These are phyloP conservation scores for Diplogelasinospora grovesii DNA, from an alignment of 495 filamentous ascomycete genomes.

Conservation along the genomic window DNA sequence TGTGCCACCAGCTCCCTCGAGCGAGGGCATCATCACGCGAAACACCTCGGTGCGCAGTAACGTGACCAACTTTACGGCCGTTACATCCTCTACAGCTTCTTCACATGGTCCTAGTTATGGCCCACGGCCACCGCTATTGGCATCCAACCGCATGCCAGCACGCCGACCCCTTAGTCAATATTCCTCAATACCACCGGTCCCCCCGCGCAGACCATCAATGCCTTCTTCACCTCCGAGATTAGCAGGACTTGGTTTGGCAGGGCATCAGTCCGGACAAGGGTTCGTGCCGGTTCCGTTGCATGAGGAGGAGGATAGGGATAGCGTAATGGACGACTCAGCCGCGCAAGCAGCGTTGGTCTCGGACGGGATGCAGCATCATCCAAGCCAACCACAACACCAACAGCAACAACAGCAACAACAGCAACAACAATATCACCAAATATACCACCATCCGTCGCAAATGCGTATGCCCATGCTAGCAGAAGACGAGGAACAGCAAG, in stretches of 20 bases:
- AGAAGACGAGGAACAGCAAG: constrained; percentile 16
- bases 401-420: background rate
- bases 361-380: constrained; percentile 24
- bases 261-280: too few species aligned
- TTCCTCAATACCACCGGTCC: too few species aligned
- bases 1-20: constrained; percentile 13
- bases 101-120: too few species aligned
- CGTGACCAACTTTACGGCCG: constrained; percentile 13
- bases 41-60: constrained; percentile 27
- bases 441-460: background rate
- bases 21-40: constrained; percentile 29
- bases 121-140: too few species aligned
- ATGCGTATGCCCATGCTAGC: constrained; percentile 20
- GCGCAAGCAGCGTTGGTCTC: constrained; percentile 19
- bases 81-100: too few species aligned
- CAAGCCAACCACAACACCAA: too few species aligned
- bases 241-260: too few species aligned
- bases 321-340: constrained; percentile 13
- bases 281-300: constrained; percentile 14
- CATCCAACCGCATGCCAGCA: too few species aligned
- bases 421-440: background rate
- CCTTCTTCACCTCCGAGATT: background rate
- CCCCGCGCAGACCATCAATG: background rate
- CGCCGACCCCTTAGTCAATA: too few species aligned
- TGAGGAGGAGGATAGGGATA: constrained; percentile 19